Base-by-base conservation (phyloP, 2,329 filamentous ascomycete genomes). In the Westerdykella ornata region DNA sequence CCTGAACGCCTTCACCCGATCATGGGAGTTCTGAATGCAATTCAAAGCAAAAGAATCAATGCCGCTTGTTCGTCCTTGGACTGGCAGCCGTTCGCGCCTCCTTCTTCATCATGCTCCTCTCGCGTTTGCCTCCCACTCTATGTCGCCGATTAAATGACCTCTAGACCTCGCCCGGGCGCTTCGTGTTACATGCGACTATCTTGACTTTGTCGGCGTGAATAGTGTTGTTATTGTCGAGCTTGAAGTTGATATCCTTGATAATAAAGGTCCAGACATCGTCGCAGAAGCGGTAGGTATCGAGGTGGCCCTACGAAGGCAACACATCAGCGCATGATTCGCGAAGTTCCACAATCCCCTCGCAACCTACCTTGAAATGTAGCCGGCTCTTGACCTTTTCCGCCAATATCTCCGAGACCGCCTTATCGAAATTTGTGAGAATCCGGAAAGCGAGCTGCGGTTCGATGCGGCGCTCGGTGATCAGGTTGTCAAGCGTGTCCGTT, bases 221-320 rank as follows among this genome's bases (percentile, higher is more conserved):
- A 1, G 79, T 78, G 46, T 81, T 78, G 42, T 78, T 80, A 53
- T 84, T 87, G 56, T 97, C 90, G 72, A 97, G 84, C 72, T 98
- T 98, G 73, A 98, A 97, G n/a, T 83, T 88, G 42, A 97, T 89
- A 53, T 97, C 92, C 70, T 96, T 96, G 70, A 98, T 94, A 44
- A 98, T 78, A 68, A 98, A 98, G 1, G 92, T 98, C 92, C 92
- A 98, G 44, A 98, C 92, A 72, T 98, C 92, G 70, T 98, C 92
- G 73, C 92, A 98, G 77, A 98, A 98, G 55, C 92, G 85, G 73
- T 98, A 98, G 13, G 92, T 97, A 66, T 97, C 89, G 49, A 98
- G 82, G 63, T 94, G 92, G 36, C 92, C 92, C 90, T 96, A 56
- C 35, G 42, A 38, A 41, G 31, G 16, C 13, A 32, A 8, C 40